phyloP scores from a whole-genome alignment of 495 filamentous ascomycete genomes.

The Schizothecium vesticola region DNA sequence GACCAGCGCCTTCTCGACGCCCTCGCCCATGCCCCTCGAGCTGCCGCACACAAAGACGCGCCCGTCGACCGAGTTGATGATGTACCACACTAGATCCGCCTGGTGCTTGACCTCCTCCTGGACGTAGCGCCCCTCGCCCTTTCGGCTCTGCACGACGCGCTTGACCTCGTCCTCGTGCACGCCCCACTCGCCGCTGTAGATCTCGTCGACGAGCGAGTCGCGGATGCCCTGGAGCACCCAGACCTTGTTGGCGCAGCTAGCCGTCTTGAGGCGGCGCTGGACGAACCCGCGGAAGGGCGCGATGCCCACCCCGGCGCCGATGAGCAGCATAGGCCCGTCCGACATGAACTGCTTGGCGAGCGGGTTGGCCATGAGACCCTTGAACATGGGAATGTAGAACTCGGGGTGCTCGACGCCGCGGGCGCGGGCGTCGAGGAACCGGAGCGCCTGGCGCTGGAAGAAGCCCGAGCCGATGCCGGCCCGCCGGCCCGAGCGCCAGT shows the following conservation, averaged over 20 bases:
- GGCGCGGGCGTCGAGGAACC: constrained; percentile 59
- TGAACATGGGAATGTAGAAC: constrained; percentile 89
- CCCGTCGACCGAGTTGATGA: constrained; percentile 89
- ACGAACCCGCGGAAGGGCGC: constrained; percentile 97
- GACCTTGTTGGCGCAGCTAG: constrained; percentile 98
- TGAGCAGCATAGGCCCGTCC: constrained; percentile 94
- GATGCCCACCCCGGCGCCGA: constrained; percentile 94
- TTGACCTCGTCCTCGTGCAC: constrained; percentile 90
- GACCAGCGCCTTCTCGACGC: constrained; percentile 76
- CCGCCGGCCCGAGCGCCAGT: constrained; percentile 67
- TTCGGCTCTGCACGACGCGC: constrained; percentile 82
- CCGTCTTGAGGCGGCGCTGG: constrained; percentile 85
- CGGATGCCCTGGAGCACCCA: constrained; percentile 98
- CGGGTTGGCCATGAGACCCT: constrained; percentile 97
- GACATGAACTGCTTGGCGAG: constrained; percentile 81
- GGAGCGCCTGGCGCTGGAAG: constrained; percentile 72
- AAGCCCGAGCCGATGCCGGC: constrained; percentile 76
- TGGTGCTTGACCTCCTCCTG: constrained; percentile 82
- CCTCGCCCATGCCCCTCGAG: constrained; percentile 94
- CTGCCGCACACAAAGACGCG: constrained; percentile 94
- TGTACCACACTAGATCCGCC: constrained; percentile 93
- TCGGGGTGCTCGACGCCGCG: constrained; percentile 51
- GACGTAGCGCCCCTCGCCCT: constrained; percentile 72
- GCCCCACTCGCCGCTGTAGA: constrained; percentile 95
- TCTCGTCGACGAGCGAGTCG: constrained; percentile 85